phyloP scores from a whole-genome alignment of 305 asterid species.

The Rubia balearica region DNA sequence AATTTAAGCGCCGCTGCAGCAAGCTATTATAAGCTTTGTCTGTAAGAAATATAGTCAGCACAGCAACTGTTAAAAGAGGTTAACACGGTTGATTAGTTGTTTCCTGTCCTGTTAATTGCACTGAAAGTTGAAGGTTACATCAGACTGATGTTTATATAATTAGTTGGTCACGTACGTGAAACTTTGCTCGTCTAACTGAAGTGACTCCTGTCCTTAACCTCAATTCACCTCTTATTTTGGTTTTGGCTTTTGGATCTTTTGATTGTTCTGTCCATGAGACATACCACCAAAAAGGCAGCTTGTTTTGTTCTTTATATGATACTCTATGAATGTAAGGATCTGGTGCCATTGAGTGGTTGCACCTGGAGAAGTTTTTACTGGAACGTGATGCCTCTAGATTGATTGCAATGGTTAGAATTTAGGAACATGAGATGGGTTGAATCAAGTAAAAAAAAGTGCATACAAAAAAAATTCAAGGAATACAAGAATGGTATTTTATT shows the following conservation, averaged over 20 bases:
- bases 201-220: not conserved
- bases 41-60: not conserved
- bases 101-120: not conserved
- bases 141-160: not conserved
- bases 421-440: too few species aligned
- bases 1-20: constrained; percentile 2
- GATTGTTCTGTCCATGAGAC: not conserved
- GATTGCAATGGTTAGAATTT: too few species aligned
- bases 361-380: too few species aligned
- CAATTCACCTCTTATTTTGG: not conserved
- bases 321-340: not conserved
- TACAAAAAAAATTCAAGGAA: too few species aligned
- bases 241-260: not conserved
- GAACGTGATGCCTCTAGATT: too few species aligned
- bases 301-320: not conserved
- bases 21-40: not conserved
- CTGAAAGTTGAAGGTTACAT: constrained; percentile 2
- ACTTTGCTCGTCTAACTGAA: not conserved
- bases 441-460: too few species aligned
- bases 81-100: not conserved
- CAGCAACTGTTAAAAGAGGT: not conserved
- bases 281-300: too few species aligned
- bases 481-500: not conserved
- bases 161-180: not conserved
- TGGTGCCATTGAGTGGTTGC: too few species aligned